Evolutionary conservation across 768 basidiomycete species (phyloP).

Genomic region (Leucocoprinus sp.): DNA sequence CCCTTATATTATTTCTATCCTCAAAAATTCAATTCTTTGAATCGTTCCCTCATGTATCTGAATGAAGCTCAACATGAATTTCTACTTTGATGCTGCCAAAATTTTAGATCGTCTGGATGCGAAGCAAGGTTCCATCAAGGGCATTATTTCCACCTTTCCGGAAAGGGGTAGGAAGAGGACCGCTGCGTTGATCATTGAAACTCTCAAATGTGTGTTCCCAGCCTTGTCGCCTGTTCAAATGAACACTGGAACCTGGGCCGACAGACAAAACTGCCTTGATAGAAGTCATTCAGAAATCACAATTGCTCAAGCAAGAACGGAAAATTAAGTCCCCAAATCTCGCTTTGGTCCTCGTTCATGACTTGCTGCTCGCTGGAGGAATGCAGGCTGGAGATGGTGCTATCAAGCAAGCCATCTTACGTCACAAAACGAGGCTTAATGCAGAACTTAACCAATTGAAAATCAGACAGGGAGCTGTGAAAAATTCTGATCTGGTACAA

Average conservation of each 20-base stretch:
- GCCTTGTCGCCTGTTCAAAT: conserved; percentile 3
- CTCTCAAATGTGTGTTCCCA: conserved; percentile 75
- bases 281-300: conserved; percentile 59
- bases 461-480: conserved; percentile 61
- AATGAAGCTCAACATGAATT: conserved; percentile 62
- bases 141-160: conserved; percentile 64
- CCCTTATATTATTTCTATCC: background rate
- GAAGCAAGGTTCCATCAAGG: conserved; percentile 89
- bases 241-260: conserved; percentile 12
- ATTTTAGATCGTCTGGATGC: conserved; percentile 79
- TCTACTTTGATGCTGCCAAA: conserved; percentile 87
- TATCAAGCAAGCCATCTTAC: conserved; percentile 76
- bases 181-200: conserved; percentile 87
- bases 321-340: conserved; percentile 72
- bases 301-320: conserved; percentile 67
- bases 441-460: conserved; percentile 84
- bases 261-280: conserved; percentile 72
- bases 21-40: background rate
- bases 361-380: conserved; percentile 73
- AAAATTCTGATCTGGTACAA: conserved; percentile 57
- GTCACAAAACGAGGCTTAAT: conserved; percentile 84
- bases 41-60: conserved; percentile 7
- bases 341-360: conserved; percentile 84
- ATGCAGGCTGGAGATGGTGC: conserved; percentile 91
- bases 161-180: conserved; percentile 71